Percentiles rank a stretch among this genome's conserved stretches.
Conservation (phyloP, 2,329 filamentous ascomycete species). For the Dendrostoma leiphaemia region DNA sequence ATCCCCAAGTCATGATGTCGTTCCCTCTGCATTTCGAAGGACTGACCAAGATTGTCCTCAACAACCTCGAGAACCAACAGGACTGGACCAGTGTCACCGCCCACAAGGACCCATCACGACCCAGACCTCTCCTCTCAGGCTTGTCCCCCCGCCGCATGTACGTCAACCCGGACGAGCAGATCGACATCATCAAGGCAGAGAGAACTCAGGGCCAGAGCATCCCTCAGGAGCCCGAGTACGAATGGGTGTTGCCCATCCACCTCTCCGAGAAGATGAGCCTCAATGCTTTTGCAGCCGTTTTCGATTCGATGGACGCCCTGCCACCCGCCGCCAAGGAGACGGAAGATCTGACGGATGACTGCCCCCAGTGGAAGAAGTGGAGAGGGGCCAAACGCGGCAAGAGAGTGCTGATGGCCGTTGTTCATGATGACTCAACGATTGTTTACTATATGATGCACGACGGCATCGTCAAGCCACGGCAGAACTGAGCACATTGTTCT, state of each 20-base stretch:
- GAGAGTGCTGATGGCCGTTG: constrained; percentile 69
- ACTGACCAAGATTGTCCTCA: constrained; percentile 60
- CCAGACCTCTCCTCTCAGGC: constrained; percentile 67
- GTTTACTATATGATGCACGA: constrained; percentile 85
- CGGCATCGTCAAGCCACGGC: constrained; percentile 81
- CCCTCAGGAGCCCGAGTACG: constrained; percentile 48
- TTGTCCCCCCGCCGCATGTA: constrained; percentile 73
- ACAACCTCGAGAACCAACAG: constrained; percentile 74
- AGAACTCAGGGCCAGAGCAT: constrained; percentile 44
- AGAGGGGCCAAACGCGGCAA: constrained; percentile 53
- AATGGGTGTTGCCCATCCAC: constrained; percentile 77
- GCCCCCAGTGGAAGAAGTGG: constrained; percentile 38
- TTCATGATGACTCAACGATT: constrained; percentile 78
- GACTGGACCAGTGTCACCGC: constrained; percentile 65
- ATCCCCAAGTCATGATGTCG: constrained; percentile 23
- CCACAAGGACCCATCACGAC: constrained; percentile 47
- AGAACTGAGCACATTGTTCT: constrained; percentile 56
- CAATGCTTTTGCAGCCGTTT: constrained; percentile 63
- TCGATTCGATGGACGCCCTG: constrained; percentile 57
- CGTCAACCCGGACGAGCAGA: constrained; percentile 79
- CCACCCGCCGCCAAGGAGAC: constrained; percentile 33
- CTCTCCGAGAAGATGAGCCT: constrained; percentile 72
- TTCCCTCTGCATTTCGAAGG: constrained; percentile 26
- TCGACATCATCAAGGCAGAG: constrained; percentile 65
- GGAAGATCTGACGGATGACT: constrained; percentile 23